Evolutionary conservation across 768 basidiomycete genomes (phyloP).

Genomic region (Lentinula raphanica): DNA sequence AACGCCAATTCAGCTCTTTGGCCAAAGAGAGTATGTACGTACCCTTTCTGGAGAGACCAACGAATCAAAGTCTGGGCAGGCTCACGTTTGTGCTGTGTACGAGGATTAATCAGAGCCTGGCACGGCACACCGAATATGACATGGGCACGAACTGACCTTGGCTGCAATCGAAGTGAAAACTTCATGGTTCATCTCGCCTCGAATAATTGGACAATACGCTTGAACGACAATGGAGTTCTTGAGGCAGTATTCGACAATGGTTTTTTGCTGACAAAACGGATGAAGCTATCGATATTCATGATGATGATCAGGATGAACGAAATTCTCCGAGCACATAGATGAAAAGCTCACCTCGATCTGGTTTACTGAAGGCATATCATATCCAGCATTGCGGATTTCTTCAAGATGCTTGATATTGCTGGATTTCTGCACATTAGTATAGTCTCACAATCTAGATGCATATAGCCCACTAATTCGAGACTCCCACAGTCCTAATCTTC

Average conservation of each 20-base stretch:
- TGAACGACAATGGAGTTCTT: constrained; percentile 56
- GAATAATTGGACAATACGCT: constrained; percentile 74
- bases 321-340: background rate
- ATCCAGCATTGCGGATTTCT: constrained; percentile 61
- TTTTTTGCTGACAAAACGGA: constrained; percentile 75
- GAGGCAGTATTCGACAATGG: constrained; percentile 72
- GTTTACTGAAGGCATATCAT: constrained; percentile 67
- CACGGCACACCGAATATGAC: no score
- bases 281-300: constrained; percentile 51
- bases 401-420: constrained; percentile 71
- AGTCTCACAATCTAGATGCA: background rate
- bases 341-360: constrained; percentile 62
- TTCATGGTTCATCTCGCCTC: constrained; percentile 52
- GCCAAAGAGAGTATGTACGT: constrained; percentile 23
- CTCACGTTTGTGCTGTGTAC: constrained; percentile 47
- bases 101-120: background rate
- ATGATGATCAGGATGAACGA: background rate
- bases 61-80: constrained; percentile 80
- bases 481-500: constrained; percentile 69
- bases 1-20: background rate
- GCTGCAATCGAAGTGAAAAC: constrained; percentile 48
- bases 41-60: constrained; percentile 88
- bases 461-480: constrained; percentile 71
- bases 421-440: background rate
- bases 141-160: constrained; percentile 42